Conservation (phyloP, 371 early-diverging fungal genomes). For the Rhizomucor miehei region DNA sequence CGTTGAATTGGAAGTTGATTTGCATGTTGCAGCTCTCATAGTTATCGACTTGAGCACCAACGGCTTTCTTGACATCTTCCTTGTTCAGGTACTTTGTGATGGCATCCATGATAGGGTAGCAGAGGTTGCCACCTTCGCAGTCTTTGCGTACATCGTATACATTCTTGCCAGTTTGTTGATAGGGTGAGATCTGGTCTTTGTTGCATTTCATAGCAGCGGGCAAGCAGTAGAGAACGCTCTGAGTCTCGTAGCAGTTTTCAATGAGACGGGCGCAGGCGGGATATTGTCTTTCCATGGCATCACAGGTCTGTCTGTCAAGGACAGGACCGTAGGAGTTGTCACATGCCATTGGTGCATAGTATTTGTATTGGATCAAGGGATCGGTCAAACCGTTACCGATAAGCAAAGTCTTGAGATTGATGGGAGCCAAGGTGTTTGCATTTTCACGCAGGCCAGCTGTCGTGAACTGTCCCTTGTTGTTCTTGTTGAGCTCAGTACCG, state of each 20-base stretch:
- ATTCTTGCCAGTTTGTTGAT: conserved; percentile 65
- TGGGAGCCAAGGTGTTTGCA: conserved; percentile 43
- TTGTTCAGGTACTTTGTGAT: conserved; percentile 79
- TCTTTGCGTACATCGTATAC: conserved; percentile 81
- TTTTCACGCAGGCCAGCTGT: conserved; percentile 31
- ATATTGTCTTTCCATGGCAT: conserved; percentile 68
- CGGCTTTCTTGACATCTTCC: conserved; percentile 72
- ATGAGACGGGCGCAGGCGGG: conserved; percentile 80
- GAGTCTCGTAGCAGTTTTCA: conserved; percentile 77
- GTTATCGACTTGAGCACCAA: conserved; percentile 56
- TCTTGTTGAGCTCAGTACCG: conserved; percentile 64
- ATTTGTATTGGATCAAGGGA: conserved; percentile 86
- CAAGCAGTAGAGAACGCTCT: conserved; percentile 70
- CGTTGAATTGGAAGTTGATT: conserved; percentile 79
- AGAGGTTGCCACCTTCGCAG: conserved; percentile 67
- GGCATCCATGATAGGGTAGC: conserved; percentile 80
- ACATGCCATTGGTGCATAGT: conserved; percentile 88
- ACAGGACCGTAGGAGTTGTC: conserved; percentile 73
- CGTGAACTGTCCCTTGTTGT: conserved; percentile 53
- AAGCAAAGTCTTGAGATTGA: conserved; percentile 75
- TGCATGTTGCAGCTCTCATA: conserved; percentile 83
- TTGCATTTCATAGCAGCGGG: conserved; percentile 91
- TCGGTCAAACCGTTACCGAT: conserved; percentile 95
- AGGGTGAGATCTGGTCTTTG: conserved; percentile 58
- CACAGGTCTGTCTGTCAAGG: conserved; percentile 61